Percentiles rank a stretch among this genome's conserved stretches.
These are phyloP conservation scores for Globisporangium megalacanthum DNA, from an alignment of 352 stramenopile genomes.

Conservation along the genomic window DNA sequence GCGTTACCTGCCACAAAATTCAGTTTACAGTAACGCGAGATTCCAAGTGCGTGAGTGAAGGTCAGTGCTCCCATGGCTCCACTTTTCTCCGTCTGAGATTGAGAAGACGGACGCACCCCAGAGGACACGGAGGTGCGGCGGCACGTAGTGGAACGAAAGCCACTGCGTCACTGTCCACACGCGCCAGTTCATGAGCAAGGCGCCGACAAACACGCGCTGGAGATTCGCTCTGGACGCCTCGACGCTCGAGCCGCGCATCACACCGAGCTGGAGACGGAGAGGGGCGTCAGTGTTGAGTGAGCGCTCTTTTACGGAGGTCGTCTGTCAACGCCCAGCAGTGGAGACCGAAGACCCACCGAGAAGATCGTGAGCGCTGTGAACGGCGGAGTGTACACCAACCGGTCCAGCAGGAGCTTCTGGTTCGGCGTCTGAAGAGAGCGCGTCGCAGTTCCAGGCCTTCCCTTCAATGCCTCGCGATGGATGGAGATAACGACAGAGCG, in stretches of 20 bases:
- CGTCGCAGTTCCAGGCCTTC: neutral
- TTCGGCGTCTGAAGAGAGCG: constrained; percentile 42
- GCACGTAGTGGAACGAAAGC: constrained; percentile 74
- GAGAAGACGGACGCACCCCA: constrained; percentile 40
- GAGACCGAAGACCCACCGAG: constrained; percentile 25
- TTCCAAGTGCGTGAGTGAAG: neutral
- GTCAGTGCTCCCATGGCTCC: constrained; percentile 2
- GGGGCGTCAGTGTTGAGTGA: constrained; percentile 1
- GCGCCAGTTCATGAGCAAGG: constrained; percentile 64
- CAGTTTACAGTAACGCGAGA: neutral
- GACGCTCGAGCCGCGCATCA: constrained; percentile 48
- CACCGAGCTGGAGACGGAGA: constrained; percentile 29
- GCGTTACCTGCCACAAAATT: constrained; percentile 41
- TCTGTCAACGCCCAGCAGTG: neutral
- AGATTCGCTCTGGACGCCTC: constrained; percentile 42
- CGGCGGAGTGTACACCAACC: constrained; percentile 57
- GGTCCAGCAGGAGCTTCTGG: constrained; percentile 69
- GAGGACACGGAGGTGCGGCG: constrained; percentile 58
- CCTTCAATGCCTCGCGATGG: neutral
- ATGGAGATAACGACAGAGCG: neutral
- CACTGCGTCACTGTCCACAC: constrained; percentile 69
- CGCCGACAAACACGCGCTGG: constrained; percentile 37
- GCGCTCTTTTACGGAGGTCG: neutral
- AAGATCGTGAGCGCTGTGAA: constrained; percentile 70
- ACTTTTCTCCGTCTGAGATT: neutral